Evolutionary conservation across 164 flowering plant genomes (phyloP).

Genomic region (Magnolia changhungtana): DNA sequence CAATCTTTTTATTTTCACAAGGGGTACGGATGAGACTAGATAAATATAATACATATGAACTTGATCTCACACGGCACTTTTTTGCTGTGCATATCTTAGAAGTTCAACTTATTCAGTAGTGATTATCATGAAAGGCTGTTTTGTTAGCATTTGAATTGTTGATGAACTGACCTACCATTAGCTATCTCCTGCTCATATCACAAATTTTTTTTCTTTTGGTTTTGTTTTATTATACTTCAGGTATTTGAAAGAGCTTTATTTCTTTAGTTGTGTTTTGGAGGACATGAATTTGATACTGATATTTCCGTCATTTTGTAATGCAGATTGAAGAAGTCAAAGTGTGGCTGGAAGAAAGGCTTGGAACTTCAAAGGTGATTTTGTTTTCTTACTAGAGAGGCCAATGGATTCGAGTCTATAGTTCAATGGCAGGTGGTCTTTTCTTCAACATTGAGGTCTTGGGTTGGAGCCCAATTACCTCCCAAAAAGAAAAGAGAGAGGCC

Average conservation of each 20-base stretch:
- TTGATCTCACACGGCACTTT: too few relatives aligned
- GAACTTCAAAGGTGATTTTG: constrained; percentile 39
- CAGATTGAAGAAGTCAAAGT: constrained; percentile 88
- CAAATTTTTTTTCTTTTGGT: background rate
- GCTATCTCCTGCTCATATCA: background rate
- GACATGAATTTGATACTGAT: constrained; percentile 5
- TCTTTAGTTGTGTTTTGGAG: background rate
- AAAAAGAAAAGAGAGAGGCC: too few relatives aligned
- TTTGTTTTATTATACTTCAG: background rate
- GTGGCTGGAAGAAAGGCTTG: constrained; percentile 73
- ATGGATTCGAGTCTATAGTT: background rate
- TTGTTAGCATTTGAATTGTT: background rate
- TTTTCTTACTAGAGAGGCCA: background rate
- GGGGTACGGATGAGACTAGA: too few relatives aligned
- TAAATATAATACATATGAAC: too few relatives aligned
- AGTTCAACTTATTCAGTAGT: background rate
- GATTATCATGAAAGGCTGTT: background rate
- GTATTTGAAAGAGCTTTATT: background rate
- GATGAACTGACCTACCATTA: background rate
- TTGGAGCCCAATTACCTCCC: too few relatives aligned
- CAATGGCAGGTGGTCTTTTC: too few relatives aligned
- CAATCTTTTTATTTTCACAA: too few relatives aligned
- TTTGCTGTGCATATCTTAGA: background rate
- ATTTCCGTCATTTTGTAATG: constrained; percentile 13
- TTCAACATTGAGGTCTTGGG: too few relatives aligned